A percentile compares a stretch with the other conserved stretches of the same genome.
phyloP scores from a whole-genome alignment of 352 stramenopile species.

The Pythium phragmiticola region DNA sequence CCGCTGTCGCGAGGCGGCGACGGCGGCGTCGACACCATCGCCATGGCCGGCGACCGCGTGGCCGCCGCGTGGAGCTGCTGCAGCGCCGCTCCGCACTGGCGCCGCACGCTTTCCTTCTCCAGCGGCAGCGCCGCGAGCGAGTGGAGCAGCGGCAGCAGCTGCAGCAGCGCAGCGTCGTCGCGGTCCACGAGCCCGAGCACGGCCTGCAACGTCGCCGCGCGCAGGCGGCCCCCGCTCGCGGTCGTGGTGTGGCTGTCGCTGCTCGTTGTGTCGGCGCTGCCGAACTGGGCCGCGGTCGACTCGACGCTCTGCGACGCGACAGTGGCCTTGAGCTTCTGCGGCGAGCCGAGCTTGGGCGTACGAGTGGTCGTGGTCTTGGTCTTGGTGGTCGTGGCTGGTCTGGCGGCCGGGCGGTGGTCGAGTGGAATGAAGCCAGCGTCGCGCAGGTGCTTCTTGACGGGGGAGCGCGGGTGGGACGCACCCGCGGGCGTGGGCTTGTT shows the following conservation, averaged over 20 bases:
- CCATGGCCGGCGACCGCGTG: background rate
- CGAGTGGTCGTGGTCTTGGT: background rate
- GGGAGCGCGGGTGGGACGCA: constrained; percentile 31
- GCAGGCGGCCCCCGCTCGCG: background rate
- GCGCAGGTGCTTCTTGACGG: constrained; percentile 59
- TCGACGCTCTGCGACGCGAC: constrained; percentile 11
- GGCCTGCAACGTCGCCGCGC: constrained; percentile 47
- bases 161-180: constrained; percentile 43
- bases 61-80: constrained; percentile 25
- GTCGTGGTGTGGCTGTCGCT: background rate
- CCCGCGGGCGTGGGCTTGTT: background rate
- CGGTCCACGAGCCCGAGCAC: constrained; percentile 59
- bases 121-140: constrained; percentile 41
- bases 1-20: constrained; percentile 29
- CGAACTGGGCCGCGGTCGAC: background rate
- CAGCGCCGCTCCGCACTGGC: constrained; percentile 42
- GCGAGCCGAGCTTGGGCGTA: constrained; percentile 13
- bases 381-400: background rate
- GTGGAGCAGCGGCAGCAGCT: constrained; percentile 53
- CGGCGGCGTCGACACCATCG: background rate
- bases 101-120: constrained; percentile 35
- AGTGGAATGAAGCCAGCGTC: constrained; percentile 9
- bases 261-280: background rate
- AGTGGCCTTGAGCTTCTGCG: constrained; percentile 23
- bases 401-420: background rate